Conservation (phyloP, 352 stramenopile genomes). For the Phytopythium ostracodes region DNA sequence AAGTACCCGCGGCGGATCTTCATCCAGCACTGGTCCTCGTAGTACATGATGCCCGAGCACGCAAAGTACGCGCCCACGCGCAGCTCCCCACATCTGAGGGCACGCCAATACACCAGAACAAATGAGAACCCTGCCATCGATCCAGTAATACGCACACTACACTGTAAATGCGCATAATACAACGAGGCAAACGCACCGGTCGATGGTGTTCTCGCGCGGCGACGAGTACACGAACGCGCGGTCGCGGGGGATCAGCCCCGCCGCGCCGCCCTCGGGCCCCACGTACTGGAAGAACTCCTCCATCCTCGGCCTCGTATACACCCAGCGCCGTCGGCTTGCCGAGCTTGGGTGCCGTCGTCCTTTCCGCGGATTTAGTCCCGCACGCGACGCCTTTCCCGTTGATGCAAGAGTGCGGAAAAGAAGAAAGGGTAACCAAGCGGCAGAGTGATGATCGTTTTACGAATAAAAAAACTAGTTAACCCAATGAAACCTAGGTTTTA, state of each 20-base stretch:
- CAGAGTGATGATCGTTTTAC: not conserved
- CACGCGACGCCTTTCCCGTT: not conserved
- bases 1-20: constrained; percentile 76
- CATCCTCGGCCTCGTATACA: constrained; percentile 23
- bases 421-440: not conserved
- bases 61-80: constrained; percentile 64
- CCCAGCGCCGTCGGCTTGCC: not conserved
- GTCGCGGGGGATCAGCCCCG: constrained; percentile 28
- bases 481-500: no score
- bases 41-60: constrained; percentile 45
- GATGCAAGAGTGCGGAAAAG: not conserved
- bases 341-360: not conserved
- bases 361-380: not conserved
- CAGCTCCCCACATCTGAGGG: constrained; percentile 42
- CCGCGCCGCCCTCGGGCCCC: constrained; percentile 21
- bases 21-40: constrained; percentile 65
- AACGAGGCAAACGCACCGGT: constrained; percentile 21
- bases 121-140: no score
- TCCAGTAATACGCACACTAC: no score
- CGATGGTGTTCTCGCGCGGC: constrained; percentile 49
- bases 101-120: not conserved
- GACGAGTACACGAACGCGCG: constrained; percentile 62
- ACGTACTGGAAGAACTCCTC: constrained; percentile 78
- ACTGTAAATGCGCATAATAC: no score
- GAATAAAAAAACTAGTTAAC: no score